Evolutionary conservation across 2,329 filamentous ascomycete genomes (phyloP).

Genomic region (Podosphaera xanthii): DNA sequence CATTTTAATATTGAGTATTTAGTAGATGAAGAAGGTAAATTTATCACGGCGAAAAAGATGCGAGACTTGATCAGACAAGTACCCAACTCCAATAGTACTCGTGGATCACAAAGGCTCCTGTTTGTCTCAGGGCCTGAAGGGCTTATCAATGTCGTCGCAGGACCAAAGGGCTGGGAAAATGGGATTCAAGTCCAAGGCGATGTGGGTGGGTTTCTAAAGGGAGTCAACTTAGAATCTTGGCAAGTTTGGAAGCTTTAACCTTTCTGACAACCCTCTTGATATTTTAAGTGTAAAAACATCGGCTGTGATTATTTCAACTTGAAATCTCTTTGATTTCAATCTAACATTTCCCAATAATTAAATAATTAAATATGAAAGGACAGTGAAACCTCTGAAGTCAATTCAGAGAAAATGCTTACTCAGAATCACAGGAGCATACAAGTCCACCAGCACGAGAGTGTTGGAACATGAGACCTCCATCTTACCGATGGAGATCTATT

Average conservation of each 20-base stretch:
- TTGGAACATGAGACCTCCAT: too few species aligned
- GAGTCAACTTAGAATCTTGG: slow-evolving; percentile 24
- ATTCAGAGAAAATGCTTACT: too few species aligned
- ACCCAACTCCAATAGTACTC: slow-evolving; percentile 12
- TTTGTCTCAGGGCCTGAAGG: slow-evolving; percentile 79
- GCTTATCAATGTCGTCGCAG: slow-evolving; percentile 62
- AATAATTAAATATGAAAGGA: too few species aligned
- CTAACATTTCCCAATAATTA: neutral
- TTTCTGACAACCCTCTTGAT: neutral
- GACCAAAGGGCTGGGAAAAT: slow-evolving; percentile 51
- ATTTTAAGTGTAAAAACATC: neutral
- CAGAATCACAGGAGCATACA: too few species aligned
- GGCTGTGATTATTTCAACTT: neutral
- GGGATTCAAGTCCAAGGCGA: slow-evolving; percentile 55
- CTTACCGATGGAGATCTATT: too few species aligned
- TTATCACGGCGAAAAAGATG: slow-evolving; percentile 34
- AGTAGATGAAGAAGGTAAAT: slow-evolving; percentile 55
- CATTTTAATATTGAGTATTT: slow-evolving; percentile 48
- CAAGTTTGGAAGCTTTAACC: slow-evolving; percentile 18
- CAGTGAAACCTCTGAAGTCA: too few species aligned
- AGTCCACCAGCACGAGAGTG: too few species aligned
- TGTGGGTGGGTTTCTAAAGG: slow-evolving; percentile 42
- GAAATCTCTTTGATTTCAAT: neutral
- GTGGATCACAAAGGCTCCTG: slow-evolving; percentile 31
- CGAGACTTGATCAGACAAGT: slow-evolving; percentile 13